Evolutionary conservation across 192 early-diverging fungal species (phyloP).

Genomic region (Backusella westeae): DNA sequence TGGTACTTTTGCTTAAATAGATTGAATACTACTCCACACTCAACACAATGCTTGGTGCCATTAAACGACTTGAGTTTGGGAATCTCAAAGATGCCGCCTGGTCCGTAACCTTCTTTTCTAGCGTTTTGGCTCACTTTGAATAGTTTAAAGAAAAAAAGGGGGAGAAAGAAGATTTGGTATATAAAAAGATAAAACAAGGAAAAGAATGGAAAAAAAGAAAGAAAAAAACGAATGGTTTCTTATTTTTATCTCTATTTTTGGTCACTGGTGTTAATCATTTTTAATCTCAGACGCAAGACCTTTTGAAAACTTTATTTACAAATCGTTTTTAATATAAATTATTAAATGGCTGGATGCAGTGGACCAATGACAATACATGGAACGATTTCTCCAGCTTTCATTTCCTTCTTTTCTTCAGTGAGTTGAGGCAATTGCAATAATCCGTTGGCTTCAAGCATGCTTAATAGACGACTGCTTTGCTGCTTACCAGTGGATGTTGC

Average conservation of each 20-base stretch:
- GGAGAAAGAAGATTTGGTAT: background rate
- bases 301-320: background rate
- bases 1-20: slow-evolving; percentile 39
- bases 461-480: slow-evolving; percentile 77
- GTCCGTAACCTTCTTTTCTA: slow-evolving; percentile 17
- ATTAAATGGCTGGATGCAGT: slow-evolving; percentile 21
- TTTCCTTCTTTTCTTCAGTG: slow-evolving; percentile 13
- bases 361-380: slow-evolving; percentile 56
- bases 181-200: slow-evolving; percentile 9
- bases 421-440: slow-evolving; percentile 71
- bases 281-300: background rate
- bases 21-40: slow-evolving; percentile 24
- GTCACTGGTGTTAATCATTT: background rate
- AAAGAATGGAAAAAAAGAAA: slow-evolving; percentile 19
- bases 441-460: slow-evolving; percentile 76
- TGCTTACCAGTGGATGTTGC: slow-evolving; percentile 69
- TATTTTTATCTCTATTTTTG: background rate
- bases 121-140: slow-evolving; percentile 13
- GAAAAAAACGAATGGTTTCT: background rate
- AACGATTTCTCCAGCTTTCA: slow-evolving; percentile 44
- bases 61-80: slow-evolving; percentile 14
- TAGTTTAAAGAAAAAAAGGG: background rate
- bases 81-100: slow-evolving; percentile 30
- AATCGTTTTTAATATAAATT: background rate
- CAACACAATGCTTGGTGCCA: slow-evolving; percentile 16